A percentile compares a stretch with the other conserved stretches of the same genome.
phyloP scores from a whole-genome alignment of 306 rosid species.

The Gastrolobium villosum region DNA sequence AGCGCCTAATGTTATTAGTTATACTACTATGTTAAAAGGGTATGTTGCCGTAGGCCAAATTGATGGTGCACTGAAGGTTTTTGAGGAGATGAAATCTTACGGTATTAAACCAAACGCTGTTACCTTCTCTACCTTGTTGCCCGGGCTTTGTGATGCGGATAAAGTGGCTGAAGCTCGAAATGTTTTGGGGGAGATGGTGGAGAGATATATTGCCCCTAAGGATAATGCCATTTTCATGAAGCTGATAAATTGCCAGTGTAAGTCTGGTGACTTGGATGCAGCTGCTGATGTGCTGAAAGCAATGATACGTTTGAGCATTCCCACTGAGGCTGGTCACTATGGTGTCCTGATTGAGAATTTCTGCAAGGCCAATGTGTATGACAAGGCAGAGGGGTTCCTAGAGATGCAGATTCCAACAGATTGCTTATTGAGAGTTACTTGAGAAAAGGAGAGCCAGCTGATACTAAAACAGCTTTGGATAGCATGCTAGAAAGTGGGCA shows the following conservation, averaged over 20 bases:
- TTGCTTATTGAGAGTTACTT: constrained; percentile 84
- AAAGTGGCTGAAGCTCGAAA: constrained; percentile 64
- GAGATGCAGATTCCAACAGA: constrained; percentile 74
- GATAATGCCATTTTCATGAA: constrained; percentile 75
- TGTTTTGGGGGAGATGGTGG: constrained; percentile 82
- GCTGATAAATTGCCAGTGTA: constrained; percentile 69
- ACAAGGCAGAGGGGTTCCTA: constrained; percentile 74
- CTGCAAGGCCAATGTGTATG: constrained; percentile 76
- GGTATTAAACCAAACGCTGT: too few relatives aligned
- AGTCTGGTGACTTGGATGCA: constrained; percentile 81
- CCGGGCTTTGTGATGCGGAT: constrained; percentile 80
- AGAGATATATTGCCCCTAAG: constrained; percentile 72
- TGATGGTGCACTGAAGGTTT: constrained; percentile 67
- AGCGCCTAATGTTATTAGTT: constrained; percentile 79
- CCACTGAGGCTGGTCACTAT: constrained; percentile 91
- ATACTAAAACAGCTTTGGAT: constrained; percentile 86
- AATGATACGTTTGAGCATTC: constrained; percentile 84
- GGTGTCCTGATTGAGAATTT: constrained; percentile 83
- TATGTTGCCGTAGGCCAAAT: constrained; percentile 68
- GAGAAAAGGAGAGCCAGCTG: constrained; percentile 90
- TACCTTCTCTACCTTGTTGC: constrained; percentile 83
- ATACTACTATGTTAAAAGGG: constrained; percentile 86
- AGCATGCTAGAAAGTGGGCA: constrained; percentile 91
- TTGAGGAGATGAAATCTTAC: too few relatives aligned
- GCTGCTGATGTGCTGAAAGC: constrained; percentile 80